Percentiles rank a stretch among this genome's conserved stretches.
phyloP scores from a whole-genome alignment of 2,329 filamentous ascomycete genomes.

The Fusarium protoensiforme region DNA sequence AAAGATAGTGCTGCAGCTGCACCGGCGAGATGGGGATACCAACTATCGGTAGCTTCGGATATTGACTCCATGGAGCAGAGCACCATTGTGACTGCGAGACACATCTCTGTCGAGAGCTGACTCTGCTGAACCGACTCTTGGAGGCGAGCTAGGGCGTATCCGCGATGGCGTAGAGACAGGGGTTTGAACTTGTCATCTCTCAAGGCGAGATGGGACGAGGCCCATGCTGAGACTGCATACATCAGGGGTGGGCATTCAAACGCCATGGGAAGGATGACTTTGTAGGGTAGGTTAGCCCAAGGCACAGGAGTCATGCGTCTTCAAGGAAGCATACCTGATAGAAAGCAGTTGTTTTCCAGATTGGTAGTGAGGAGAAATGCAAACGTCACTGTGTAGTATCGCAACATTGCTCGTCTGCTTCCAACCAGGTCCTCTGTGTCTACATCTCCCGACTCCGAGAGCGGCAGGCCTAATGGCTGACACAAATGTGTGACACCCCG shows the following conservation, averaged over 20 bases:
- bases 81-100: slow-evolving; percentile 35
- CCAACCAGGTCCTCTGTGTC: background rate
- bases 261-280: slow-evolving; percentile 36
- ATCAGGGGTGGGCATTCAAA: slow-evolving; percentile 33
- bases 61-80: slow-evolving; percentile 40
- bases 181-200: slow-evolving; percentile 20
- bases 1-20: slow-evolving; percentile 7
- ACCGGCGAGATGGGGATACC: slow-evolving; percentile 34
- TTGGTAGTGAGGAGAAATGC: background rate
- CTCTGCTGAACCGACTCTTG: slow-evolving; percentile 16
- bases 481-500: background rate
- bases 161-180: slow-evolving; percentile 27
- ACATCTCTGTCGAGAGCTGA: slow-evolving; percentile 28
- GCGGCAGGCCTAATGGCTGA: background rate
- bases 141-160: slow-evolving; percentile 19
- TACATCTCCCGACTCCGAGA: background rate
- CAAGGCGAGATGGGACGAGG: slow-evolving; percentile 34
- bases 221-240: slow-evolving; percentile 34
- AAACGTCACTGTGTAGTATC: background rate
- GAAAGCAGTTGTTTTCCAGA: background rate
- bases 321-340: background rate
- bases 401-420: background rate
- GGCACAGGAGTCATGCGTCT: background rate
- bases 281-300: background rate
- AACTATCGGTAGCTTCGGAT: slow-evolving; percentile 22